These are phyloP conservation scores for Phoenix roebelenii DNA, from an alignment of 176 grass and related monocot genomes.

Conservation along the genomic window DNA sequence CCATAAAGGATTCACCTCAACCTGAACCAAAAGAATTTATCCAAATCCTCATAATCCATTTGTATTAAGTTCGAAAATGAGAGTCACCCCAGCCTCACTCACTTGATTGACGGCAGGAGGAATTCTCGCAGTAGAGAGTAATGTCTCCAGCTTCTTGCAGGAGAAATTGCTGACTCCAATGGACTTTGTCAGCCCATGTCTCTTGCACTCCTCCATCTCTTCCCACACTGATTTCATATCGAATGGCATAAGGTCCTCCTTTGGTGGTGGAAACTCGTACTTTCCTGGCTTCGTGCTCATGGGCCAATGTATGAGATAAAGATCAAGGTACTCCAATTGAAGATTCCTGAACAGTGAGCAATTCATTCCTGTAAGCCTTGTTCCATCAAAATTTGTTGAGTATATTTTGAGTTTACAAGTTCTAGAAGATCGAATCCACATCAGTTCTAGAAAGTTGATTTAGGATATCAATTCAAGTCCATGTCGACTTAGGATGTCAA, in stretches of 20 bases:
- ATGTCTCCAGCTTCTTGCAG: slow-evolving; percentile 39
- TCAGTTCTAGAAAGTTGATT: too few species aligned
- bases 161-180: slow-evolving; percentile 72
- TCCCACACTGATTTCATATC: slow-evolving; percentile 38
- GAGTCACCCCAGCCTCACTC: too few species aligned
- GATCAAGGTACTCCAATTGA: slow-evolving; percentile 47
- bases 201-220: slow-evolving; percentile 61
- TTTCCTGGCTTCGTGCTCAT: slow-evolving; percentile 31
- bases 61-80: too few species aligned
- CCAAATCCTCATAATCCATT: too few species aligned
- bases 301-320: slow-evolving; percentile 52
- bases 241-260: slow-evolving; percentile 40
- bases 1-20: slow-evolving; percentile 49
- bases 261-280: slow-evolving; percentile 24
- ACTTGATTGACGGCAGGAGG: slow-evolving; percentile 56
- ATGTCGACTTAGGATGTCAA: too few species aligned
- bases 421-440: too few species aligned
- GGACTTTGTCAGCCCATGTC: slow-evolving; percentile 36
- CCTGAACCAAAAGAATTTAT: slow-evolving; percentile 16
- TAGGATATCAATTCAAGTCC: too few species aligned
- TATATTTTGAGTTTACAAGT: too few species aligned
- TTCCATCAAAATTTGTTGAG: too few species aligned
- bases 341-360: slow-evolving; percentile 23
- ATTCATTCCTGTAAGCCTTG: too few species aligned
- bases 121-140: slow-evolving; percentile 32